These are phyloP conservation scores for Tremella fuciformis DNA, from an alignment of 768 basidiomycete species.

Conservation along the genomic window DNA sequence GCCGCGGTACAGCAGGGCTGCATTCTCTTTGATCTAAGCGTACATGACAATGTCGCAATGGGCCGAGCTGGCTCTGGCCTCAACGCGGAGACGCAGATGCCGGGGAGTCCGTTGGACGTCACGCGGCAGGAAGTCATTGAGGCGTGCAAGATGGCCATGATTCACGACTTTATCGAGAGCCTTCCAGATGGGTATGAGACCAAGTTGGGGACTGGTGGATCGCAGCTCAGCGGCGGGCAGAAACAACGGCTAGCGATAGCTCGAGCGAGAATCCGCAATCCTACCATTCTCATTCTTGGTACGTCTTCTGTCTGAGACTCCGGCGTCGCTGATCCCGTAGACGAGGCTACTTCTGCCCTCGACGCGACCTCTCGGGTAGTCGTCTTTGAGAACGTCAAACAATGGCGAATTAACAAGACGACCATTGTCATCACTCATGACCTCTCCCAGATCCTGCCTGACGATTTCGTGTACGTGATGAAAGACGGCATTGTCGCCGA, in stretches of 20 bases:
- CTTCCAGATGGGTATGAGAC: constrained; percentile 90
- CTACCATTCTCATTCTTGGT: constrained; percentile 88
- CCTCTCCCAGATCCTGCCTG: constrained; percentile 68
- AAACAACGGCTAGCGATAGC: constrained; percentile 86
- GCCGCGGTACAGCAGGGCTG: constrained; percentile 73
- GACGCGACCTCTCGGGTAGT: constrained; percentile 82
- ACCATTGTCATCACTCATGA: constrained; percentile 96
- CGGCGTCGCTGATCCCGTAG: constrained; percentile 33
- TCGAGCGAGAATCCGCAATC: constrained; percentile 76
- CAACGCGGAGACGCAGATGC: constrained; percentile 35
- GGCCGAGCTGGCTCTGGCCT: constrained; percentile 59
- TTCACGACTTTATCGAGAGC: constrained; percentile 80
- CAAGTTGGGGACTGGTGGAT: constrained; percentile 67
- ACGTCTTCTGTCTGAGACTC: constrained; percentile 35
- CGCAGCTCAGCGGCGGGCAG: constrained; percentile 85
- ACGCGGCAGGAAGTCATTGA: constrained; percentile 68
- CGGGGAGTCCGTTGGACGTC: constrained; percentile 57
- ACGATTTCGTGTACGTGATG: constrained; percentile 92
- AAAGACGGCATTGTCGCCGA: constrained; percentile 75
- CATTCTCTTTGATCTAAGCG: constrained; percentile 72
- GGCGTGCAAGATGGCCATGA: constrained; percentile 77
- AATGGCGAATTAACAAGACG: constrained; percentile 72
- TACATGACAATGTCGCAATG: constrained; percentile 84
- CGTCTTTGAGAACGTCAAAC: constrained; percentile 65
- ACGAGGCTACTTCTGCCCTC: constrained; percentile 60